Evolutionary conservation across 1,284 basidiomycete species (phyloP).

Genomic region (Apiotrichum mycotoxinovorans): DNA sequence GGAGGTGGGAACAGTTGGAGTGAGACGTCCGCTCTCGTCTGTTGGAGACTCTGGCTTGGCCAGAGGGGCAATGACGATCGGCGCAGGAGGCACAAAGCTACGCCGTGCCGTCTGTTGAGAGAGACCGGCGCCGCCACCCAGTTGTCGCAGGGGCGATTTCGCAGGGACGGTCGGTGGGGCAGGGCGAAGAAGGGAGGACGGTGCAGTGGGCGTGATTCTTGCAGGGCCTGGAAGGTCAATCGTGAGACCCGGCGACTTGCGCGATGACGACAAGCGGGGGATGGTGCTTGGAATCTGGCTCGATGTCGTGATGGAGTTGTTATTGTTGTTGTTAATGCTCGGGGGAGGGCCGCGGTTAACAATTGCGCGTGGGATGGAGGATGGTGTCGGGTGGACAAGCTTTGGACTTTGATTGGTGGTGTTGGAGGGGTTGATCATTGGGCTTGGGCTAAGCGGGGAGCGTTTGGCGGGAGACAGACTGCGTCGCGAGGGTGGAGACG

Average conservation of each 20-base stretch:
- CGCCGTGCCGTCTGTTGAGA: not conserved
- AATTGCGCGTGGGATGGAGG: too few relatives aligned
- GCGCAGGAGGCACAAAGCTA: not conserved
- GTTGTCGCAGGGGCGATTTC: conserved; percentile 38
- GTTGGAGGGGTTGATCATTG: not conserved
- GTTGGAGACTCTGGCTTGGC: not conserved
- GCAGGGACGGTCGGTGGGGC: conserved; percentile 44
- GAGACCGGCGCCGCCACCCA: not conserved
- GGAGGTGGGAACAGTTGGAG: not conserved
- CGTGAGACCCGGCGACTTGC: conserved; percentile 29
- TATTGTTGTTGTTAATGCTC: not conserved
- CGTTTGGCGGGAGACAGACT: not conserved
- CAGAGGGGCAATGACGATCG: not conserved
- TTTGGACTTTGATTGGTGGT: not conserved
- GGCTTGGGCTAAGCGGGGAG: not conserved
- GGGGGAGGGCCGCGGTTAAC: too few relatives aligned
- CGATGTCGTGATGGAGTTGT: not conserved
- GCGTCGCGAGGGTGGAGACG: not conserved
- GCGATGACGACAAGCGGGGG: conserved; percentile 1
- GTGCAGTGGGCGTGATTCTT: not conserved
- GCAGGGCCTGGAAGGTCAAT: conserved; percentile 25
- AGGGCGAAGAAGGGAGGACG: not conserved
- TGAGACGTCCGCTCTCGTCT: not conserved
- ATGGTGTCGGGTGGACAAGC: not conserved
- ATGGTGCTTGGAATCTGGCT: not conserved